Evolutionary conservation across 257 asterid species (phyloP), one percentile per base, ranked within the genome.

Genomic region (Galeopsis tetrahit): DNA sequence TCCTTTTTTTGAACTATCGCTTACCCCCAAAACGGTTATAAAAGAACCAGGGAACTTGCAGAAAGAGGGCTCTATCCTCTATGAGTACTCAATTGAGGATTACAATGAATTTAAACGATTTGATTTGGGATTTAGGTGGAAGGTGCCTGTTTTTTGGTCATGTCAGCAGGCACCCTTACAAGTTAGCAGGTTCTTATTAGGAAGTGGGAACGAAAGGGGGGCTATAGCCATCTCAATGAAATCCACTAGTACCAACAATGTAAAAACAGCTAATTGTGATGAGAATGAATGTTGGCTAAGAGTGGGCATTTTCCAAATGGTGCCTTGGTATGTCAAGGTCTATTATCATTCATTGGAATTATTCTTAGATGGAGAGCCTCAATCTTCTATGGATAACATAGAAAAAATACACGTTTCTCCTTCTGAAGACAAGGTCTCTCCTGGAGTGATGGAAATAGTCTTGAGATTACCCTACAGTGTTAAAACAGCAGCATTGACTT

Each of bases 271-370:
- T 68, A 80, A 59, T 57, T 44, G 31, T 33, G 76, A 51, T 70
- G 91, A 77, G 63, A 82, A 74, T 52, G 78, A 70, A 74, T 86
- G 96, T 70, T 74, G 72, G 83, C 63, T 85, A 74, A 80, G 90
- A 75, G 89, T 90, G 78, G 87, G 86, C 70, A 63, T 95, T 69
- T 95, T 92, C 82, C 99, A 95, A 80, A 87, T 92, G 77, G 99
- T 95, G 67, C 99, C 98, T 71, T 95, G 97, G 99, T 95, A 95
- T 81, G 97, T 95, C 57, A 95, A 95, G 85, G 97, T 90, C 74
- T 95, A 95, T 74, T 90, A 92, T 74, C 97, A 95, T 64, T 86
- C 98, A 0, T 79, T 95, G 76, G 79, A 77, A 81, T 73, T 95
- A 66, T 88, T 78, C 73, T 60, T 92, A 49, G 96, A 92, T 77